Conservation (phyloP, 129 eudicot species). For the Daucus carota region DH1_v3.0 NC_030388.2:30565501-30566000, state of each 20-base stretch:
- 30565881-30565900: conserved; percentile 40
- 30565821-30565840: conserved; percentile 29
- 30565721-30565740: background rate
- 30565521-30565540: too few species aligned
- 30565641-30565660: background rate
- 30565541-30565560: too few species aligned
- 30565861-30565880: conserved; percentile 50
- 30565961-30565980: conserved; percentile 25
- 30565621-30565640: background rate
- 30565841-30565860: conserved; percentile 47
- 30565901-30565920: conserved; percentile 47
- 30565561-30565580: too few species aligned
- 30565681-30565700: background rate
- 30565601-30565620: too few species aligned
- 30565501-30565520: too few species aligned
- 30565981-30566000: background rate
- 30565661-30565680: background rate
- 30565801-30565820: conserved; percentile 38
- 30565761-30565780: conserved; percentile 10
- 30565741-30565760: conserved; percentile 41
- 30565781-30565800: conserved; percentile 27
- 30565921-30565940: conserved; percentile 46
- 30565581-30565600: too few species aligned
- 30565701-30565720: conserved; percentile 15
- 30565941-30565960: conserved; percentile 24